Evolutionary conservation across 2,329 filamentous ascomycete species (phyloP).

Genomic region (Raffaelea deltoideospora): DNA sequence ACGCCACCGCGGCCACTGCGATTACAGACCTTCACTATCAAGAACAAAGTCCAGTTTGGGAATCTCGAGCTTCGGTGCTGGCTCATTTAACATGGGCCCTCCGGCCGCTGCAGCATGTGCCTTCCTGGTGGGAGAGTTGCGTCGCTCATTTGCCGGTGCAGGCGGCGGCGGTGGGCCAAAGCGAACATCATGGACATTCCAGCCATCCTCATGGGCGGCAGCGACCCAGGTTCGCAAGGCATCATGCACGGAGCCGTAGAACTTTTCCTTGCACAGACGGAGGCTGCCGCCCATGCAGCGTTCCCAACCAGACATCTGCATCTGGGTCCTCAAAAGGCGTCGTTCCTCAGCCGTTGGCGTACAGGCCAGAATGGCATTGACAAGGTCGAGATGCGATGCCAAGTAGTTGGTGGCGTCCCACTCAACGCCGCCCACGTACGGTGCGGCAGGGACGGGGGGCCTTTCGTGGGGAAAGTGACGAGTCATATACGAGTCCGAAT

Average conservation of each 20-base stretch:
- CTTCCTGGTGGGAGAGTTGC: conserved; percentile 5
- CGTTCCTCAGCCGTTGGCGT: conserved; percentile 55
- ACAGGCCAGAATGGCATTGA: conserved; percentile 81
- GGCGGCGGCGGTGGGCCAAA: conserved; percentile 42
- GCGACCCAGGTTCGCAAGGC: conserved; percentile 80
- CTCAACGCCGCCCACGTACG: conserved; percentile 92
- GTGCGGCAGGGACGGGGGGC: conserved; percentile 81
- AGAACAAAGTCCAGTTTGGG: conserved; percentile 39
- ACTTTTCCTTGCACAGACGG: conserved; percentile 92
- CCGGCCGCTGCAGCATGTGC: conserved; percentile 2
- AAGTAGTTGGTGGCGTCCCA: conserved; percentile 98
- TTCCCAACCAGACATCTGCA: conserved; percentile 79
- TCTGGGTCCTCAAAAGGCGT: conserved; percentile 61
- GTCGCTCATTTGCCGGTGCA: too few relatives aligned
- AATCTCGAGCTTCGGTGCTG: conserved; percentile 46
- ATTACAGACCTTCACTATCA: conserved; percentile 15
- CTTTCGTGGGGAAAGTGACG: conserved; percentile 72
- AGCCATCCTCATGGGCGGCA: conserved; percentile 74
- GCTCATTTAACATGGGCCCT: conserved; percentile 28
- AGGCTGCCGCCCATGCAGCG: conserved; percentile 73
- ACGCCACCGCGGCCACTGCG: too few relatives aligned
- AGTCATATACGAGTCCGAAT: conserved; percentile 44
- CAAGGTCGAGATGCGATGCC: conserved; percentile 77
- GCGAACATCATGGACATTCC: conserved; percentile 69
- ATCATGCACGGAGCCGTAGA: conserved; percentile 85